Evolutionary conservation across 805 yeast genomes (phyloP).

Genomic region (Metschnikowia santaceciliae): DNA sequence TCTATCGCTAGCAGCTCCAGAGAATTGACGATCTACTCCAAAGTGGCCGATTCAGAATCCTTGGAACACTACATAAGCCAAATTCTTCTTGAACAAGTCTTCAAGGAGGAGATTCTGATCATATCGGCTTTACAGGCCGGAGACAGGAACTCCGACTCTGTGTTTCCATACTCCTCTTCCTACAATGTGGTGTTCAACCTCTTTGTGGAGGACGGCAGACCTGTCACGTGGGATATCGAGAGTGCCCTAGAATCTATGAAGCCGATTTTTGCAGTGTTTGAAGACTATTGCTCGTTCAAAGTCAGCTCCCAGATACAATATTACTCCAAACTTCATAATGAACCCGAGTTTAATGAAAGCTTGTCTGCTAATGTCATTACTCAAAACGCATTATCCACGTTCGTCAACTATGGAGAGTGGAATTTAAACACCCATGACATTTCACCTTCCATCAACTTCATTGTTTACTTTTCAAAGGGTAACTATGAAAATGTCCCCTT

Average conservation of each 20-base stretch:
- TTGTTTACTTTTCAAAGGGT: constrained; percentile 58
- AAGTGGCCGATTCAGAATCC: constrained; percentile 17
- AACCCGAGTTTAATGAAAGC: constrained; percentile 21
- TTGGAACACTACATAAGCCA: constrained; percentile 35
- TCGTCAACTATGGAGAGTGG: constrained; percentile 86
- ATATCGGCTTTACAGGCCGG: constrained; percentile 18
- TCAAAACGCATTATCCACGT: constrained; percentile 60
- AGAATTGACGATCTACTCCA: constrained; percentile 28
- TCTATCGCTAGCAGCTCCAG: constrained; percentile 38
- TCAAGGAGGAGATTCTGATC: constrained; percentile 34
- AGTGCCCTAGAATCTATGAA: constrained; percentile 47
- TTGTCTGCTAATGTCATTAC: constrained; percentile 35
- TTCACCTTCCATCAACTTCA: constrained; percentile 67
- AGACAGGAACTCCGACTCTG: constrained; percentile 22
- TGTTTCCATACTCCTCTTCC: constrained; percentile 56
- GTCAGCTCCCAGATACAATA: constrained; percentile 77
- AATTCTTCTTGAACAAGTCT: constrained; percentile 37
- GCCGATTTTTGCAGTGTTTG: constrained; percentile 52
- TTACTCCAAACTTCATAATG: constrained; percentile 44
- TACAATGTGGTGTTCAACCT: constrained; percentile 76
- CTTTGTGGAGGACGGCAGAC: constrained; percentile 63
- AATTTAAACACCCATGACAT: constrained; percentile 54
- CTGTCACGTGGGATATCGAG: constrained; percentile 72
- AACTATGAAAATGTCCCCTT: constrained; percentile 44
- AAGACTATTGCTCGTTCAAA: constrained; percentile 62